Base-by-base conservation (phyloP, 768 basidiomycete species). In the Russula sp. region DNA sequence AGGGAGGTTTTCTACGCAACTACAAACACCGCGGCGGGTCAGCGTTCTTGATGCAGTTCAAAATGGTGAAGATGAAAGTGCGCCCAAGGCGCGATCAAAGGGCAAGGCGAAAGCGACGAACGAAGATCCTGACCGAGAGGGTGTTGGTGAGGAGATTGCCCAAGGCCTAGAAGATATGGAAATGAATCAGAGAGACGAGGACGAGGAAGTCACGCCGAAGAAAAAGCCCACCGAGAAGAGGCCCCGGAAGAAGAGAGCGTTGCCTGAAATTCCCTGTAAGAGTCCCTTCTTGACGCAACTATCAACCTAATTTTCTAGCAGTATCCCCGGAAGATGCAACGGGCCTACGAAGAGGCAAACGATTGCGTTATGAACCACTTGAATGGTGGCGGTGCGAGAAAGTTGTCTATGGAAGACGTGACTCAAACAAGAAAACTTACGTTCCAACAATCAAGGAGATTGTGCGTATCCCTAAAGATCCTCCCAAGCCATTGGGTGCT, bases 341-440 rank as follows among this genome's bases (percentile, higher is more conserved):
- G 35, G 86, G 86, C 25, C 76, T 89, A 2, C 86, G 93, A 18
- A 84, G 88, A 53, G 87, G 91, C 35, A 75, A 75, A 51, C 85
- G 95, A 25, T 76, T 81, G 56, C 83, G 83, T 36, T 84, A 83
- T 67, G 75, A 75, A 52, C 96, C 95, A 5, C 77, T 98, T 39
- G 89, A 91, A 43, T 96, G 81, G 77, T 98, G 96, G 96, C 83
- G 93, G n/a, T 83, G 84, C 66, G 96, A 98, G 74, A 87, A 85
- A 64, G 81, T 93, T 25, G 85, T 94, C 2, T 98, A 93, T 68
- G 87, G 87, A 7, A 81, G 85, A 22, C 79, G 81, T 13, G 75
- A 79, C 9, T 78, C 78, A 7, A 81, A 77, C 25, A 63, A 63
- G 48, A 64, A 74, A 9, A 75, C 80, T 22, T 77, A 82, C 32